Evolutionary conservation across 345 rosid species (phyloP), one percentile per base, ranked within the genome.

Genomic region (Garcia nutans): DNA sequence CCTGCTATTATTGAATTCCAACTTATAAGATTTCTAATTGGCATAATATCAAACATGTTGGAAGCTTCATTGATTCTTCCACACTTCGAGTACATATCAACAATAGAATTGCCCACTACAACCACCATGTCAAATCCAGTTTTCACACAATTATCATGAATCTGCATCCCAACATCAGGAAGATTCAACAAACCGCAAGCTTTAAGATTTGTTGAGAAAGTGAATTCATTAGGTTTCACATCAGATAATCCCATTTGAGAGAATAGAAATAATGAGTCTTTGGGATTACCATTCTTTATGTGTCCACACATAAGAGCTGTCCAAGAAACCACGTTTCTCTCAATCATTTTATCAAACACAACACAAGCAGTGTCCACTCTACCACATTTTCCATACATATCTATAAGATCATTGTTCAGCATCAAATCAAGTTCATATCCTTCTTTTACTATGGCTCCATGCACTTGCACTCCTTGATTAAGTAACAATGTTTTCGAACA

Each of bases 1-100:
- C 96, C 96, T 6, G 92, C 82, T 37, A 93, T 87, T 90, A 93
- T 89, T 13, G 91, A 86, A 54, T 93, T 93, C 98, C 96, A 92
- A 47, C 84, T 96, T 50, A 92, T 82, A 57, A 88, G 84, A 84
- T 82, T 87, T 77, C 77, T 86, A 74, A 24, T 76, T 0, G 78
- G 80, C 90, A 93, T 87, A 44, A 23, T 1, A 54, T 77, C 15
- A 80, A 90, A 93, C 85, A 90, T 79, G 54, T 20, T 67, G 31
- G 76, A 83, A 24, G 96, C 97, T 73, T 92, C 94, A 0, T 66
- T 76, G 49, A 88, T 85, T 65, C 78, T 82, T 67, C 97, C 92
- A 61, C 92, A 93, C 83, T 86, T 96, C 0, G 89, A 84, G 68
- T 93, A 96, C 98, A 93, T 87, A 74, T 93, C 96, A 79, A 91